Percentiles rank a stretch among this genome's conserved stretches.
Conservation (phyloP, 2,329 filamentous ascomycete species). For the Xylaria sp. region DNA sequence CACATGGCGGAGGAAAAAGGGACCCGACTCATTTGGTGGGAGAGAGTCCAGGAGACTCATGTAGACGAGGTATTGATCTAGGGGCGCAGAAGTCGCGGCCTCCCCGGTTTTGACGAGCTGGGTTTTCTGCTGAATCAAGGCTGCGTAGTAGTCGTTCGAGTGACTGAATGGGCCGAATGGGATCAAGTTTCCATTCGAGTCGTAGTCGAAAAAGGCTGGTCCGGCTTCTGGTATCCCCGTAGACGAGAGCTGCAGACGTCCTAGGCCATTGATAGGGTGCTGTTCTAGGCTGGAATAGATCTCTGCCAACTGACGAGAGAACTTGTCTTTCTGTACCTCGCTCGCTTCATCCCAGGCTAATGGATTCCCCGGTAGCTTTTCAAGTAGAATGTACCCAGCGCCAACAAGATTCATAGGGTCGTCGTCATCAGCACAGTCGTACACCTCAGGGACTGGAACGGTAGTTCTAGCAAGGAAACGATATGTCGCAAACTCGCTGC, state of each 20-base stretch:
- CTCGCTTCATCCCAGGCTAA: constrained; percentile 32
- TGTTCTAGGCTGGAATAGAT: constrained; percentile 30
- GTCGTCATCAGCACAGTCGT: constrained; percentile 35
- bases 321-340: constrained; percentile 30
- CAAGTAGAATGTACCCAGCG: constrained; percentile 35
- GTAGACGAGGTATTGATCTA: constrained; percentile 34
- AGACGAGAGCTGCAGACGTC: constrained; percentile 34
- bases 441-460: constrained; percentile 32
- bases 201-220: constrained; percentile 36
- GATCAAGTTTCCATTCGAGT: constrained; percentile 34
- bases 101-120: constrained; percentile 28
- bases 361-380: constrained; percentile 35
- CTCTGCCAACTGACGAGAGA: constrained; percentile 33
- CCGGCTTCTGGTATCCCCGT: constrained; percentile 29
- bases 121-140: constrained; percentile 32
- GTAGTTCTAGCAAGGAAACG: constrained; percentile 31
- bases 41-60: constrained; percentile 35
- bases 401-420: constrained; percentile 34
- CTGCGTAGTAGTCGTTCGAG: constrained; percentile 32
- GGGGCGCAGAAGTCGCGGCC: constrained; percentile 29
- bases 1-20: constrained; percentile 34
- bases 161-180: constrained; percentile 34
- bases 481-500: constrained; percentile 37
- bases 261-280: constrained; percentile 30
- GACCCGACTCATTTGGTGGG: constrained; percentile 33